Evolutionary conservation across 768 basidiomycete genomes (phyloP), one percentile per base, ranked within the genome.

Genomic region (Mrakia blollopis): DNA sequence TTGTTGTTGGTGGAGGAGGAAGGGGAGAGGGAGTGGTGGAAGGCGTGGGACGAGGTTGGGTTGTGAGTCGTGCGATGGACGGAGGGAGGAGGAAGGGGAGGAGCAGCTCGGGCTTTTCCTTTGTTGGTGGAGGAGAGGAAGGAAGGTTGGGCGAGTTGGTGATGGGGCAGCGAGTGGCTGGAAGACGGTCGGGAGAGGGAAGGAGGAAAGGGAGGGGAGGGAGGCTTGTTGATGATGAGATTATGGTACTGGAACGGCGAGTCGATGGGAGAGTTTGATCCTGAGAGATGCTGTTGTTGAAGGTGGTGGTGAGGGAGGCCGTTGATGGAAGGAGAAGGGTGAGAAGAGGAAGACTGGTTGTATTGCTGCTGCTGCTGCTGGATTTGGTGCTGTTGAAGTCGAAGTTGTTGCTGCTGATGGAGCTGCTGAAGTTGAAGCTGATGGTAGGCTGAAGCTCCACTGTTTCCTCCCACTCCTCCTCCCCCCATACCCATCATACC

Each of bases 171-270:
- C 1, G 71, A 23, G 21, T 47, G 50, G 39, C 69, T 50, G 69
- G 21, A 50, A 9, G 69, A 30, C 21, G 54, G 50, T 28, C 70
- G 7, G 35, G 67, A 41, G 35, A 18, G 30, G 50, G 52, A 44
- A 44, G 44, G 44, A 44, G 44, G 30, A 23, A 54, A 14, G 13
- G 47, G 11, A 30, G 23, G 44, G 21, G 69, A 30, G 25, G 41
- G 4, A n/a, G 69, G 23, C 47, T 50, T 71, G 23, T 47, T n/a
- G 44, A 52, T 47, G 35, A 72, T n/a, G 52, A 72, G 32, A 32
- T 60, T 72, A 9, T 35, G 71, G 71, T 23, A 72, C 23, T 57
- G 35, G 71, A 57, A 72, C 16, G 50, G 30, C 25, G 21, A 50
- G 14, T 60, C 47, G 44, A 71, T 21, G 50, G 44, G 69, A 25